These are phyloP conservation scores for Cordyceps fumosorosea DNA, from an alignment of 2,329 filamentous ascomycete genomes.

Conservation along the genomic window DNA sequence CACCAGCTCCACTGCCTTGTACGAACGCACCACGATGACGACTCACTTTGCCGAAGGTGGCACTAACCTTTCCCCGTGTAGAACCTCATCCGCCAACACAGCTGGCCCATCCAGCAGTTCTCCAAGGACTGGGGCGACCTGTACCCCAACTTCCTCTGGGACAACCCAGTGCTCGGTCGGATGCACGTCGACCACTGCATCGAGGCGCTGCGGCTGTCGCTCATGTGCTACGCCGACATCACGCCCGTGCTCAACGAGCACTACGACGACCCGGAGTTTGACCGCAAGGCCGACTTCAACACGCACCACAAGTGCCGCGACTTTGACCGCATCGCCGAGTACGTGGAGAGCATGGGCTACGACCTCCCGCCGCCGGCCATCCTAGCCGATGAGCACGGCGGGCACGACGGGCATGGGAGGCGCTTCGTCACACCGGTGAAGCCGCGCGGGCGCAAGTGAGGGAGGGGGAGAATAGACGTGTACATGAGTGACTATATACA, in stretches of 20 bases:
- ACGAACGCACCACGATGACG: background rate
- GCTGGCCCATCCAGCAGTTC: conserved; percentile 9
- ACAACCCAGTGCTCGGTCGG: conserved; percentile 5
- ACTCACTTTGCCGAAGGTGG: background rate
- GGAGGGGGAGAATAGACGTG: background rate
- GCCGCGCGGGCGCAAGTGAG: background rate
- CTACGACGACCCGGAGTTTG: conserved; percentile 3
- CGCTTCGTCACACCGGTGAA: conserved; percentile 7
- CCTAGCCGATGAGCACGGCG: background rate
- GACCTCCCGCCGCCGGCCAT: conserved; percentile 2
- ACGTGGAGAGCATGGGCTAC: conserved; percentile 10
- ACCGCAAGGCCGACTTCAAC: conserved; percentile 13
- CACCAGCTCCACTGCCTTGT: conserved; percentile 17
- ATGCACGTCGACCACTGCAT: conserved; percentile 26
- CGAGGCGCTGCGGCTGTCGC: conserved; percentile 22
- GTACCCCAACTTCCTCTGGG: conserved; percentile 7
- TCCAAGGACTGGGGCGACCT: conserved; percentile 13
- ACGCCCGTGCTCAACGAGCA: conserved; percentile 13
- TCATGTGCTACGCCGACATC: conserved; percentile 15
- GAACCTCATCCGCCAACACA: conserved; percentile 14
- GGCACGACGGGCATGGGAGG: background rate
- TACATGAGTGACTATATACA: background rate
- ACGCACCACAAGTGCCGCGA: conserved; percentile 14
- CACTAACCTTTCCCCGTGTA: background rate
- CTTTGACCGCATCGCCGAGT: conserved; percentile 11